Evolutionary conservation across 225 moss, liverwort and hornwort genomes (phyloP), one percentile per base, ranked within the genome.

Genomic region (Polytrichum formosum): DNA sequence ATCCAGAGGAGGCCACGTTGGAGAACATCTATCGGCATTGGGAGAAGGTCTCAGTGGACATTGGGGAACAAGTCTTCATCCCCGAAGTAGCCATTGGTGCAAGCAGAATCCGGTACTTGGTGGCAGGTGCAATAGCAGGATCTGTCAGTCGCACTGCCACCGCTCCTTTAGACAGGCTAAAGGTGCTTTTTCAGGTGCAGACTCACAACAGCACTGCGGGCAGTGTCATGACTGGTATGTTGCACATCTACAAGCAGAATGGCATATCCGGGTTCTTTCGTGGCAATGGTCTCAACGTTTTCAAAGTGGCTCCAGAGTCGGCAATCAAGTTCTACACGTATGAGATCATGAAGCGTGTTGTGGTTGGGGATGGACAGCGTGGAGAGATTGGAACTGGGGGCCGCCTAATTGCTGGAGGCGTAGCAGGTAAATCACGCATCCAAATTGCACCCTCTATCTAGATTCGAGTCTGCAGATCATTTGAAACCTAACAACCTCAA

Each of bases 91-190:
- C 94, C 26, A 91, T 91, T 61, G 85, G 90, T 67, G 90, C 87
- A 5, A 69, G 92, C 74, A 84, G 81, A 63, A 67, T 91, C 73
- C 94, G 88, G 54, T 98, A 88, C 72, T 79, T 98, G 70, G 55
- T 94, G 76, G 94, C 98, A 13, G 94, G 98, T 29, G 98, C 94
- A 74, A 83, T 94, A 73, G 94, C 94, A 59, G 98, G 98, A 58
- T 94, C 94, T 6, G 77, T 92, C 60, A 92, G 92, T 63, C 88
- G 98, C 67, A 90, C 92, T 21, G 90, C 94, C 18, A 98, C 98
- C 19, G 98, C 98, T 26, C 98, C 98, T 2, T 76, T 98, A 70
- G 98, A 98, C 83, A 84, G 98, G n/a, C 84, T 98, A 6, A 98
- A 98, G 81, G 98, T 98, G 23, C 85, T 98, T 64, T 83, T 98